Evolutionary conservation across 2,329 filamentous ascomycete species (phyloP).

Genomic region (Graphilbum fragrans): DNA sequence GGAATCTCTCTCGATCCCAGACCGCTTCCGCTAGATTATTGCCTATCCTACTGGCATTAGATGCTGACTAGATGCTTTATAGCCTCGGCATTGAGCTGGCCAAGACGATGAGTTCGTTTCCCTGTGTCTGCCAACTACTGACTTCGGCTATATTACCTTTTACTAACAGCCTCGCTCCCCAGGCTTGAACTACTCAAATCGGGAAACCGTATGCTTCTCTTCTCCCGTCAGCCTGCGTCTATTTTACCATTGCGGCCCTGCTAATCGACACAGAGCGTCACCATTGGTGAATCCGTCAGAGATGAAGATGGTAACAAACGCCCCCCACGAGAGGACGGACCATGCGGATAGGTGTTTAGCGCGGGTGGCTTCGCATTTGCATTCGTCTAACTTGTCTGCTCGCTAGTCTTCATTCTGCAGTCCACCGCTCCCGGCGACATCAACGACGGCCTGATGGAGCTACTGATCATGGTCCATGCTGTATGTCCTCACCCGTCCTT

Average conservation of each 20-base stretch:
- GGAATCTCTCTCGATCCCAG: no score
- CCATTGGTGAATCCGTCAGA: slow-evolving; percentile 88
- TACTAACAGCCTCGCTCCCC: background rate
- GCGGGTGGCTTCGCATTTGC: background rate
- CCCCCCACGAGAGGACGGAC: background rate
- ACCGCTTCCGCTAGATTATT: background rate
- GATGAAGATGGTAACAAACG: slow-evolving; percentile 70
- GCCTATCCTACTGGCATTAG: no score
- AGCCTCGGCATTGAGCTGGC: slow-evolving; percentile 13
- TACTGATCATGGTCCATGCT: slow-evolving; percentile 96
- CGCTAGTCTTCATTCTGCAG: slow-evolving; percentile 72
- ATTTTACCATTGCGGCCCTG: background rate
- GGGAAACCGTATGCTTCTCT: slow-evolving; percentile 43
- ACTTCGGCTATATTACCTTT: no score
- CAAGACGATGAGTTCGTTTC: slow-evolving; percentile 10
- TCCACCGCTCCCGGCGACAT: slow-evolving; percentile 92
- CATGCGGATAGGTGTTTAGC: no score
- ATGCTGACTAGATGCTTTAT: background rate
- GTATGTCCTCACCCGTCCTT: slow-evolving; percentile 1
- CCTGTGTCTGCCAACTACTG: background rate
- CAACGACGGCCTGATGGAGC: slow-evolving; percentile 96
- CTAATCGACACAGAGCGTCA: slow-evolving; percentile 47
- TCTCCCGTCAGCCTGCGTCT: background rate
- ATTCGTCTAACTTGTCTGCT: background rate
- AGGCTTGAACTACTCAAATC: slow-evolving; percentile 68